Conservation (phyloP, 2,329 filamentous ascomycete species). For the Bisporella sp. region DNA sequence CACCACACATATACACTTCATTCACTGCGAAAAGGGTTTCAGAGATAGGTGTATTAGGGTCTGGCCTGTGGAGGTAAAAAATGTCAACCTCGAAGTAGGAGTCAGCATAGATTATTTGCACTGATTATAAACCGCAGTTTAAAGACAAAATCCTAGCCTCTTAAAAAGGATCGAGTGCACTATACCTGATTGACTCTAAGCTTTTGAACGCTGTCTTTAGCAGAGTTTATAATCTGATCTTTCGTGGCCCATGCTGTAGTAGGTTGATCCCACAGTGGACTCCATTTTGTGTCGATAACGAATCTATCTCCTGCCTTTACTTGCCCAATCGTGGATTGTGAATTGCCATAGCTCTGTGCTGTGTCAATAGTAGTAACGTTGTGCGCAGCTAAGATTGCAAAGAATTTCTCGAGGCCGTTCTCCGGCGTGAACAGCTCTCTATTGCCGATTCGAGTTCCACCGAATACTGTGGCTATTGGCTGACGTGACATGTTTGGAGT, state of each 20-base stretch:
- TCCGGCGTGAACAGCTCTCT: background rate
- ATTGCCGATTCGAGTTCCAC: too few species aligned
- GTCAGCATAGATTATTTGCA: too few species aligned
- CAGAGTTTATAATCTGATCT: background rate
- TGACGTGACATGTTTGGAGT: too few species aligned
- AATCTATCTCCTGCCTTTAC: background rate
- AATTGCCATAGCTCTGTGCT: background rate
- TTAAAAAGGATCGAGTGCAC: background rate
- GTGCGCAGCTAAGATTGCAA: background rate
- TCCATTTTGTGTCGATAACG: slow-evolving; percentile 3
- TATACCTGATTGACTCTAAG: background rate
- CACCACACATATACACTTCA: slow-evolving; percentile 70
- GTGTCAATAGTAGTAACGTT: background rate
- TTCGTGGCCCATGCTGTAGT: background rate
- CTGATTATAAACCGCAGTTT: background rate
- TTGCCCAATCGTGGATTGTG: background rate
- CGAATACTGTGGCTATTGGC: too few species aligned
- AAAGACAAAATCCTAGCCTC: background rate
- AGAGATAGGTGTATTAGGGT: slow-evolving; percentile 60
- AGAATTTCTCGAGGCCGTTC: background rate
- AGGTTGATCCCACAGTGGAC: background rate
- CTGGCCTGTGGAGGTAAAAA: slow-evolving; percentile 67
- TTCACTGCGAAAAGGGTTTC: slow-evolving; percentile 71
- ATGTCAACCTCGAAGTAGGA: slow-evolving; percentile 51
- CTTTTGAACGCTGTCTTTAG: background rate